Evolutionary conservation across 2,329 filamentous ascomycete genomes (phyloP), one percentile per base, ranked within the genome.

Genomic region (Emmonsiellopsis sp.): DNA sequence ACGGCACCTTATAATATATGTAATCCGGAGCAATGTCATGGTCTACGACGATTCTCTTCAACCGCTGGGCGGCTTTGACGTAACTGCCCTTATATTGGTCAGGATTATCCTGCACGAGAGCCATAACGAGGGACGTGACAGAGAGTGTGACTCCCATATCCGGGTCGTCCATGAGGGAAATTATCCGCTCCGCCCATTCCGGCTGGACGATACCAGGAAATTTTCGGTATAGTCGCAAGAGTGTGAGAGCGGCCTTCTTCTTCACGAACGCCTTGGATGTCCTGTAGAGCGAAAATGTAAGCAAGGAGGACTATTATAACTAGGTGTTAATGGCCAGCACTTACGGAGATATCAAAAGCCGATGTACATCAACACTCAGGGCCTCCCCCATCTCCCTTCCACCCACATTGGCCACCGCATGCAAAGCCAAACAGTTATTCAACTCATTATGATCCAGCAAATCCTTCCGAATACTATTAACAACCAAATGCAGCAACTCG

Each of bases 1-100:
- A 98, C 1, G 93, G 93, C n/a, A 98, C 93, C 65, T 96, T 96
- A 77, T 98, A 98, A 75, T 98, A 98, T 31, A 96, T 81, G 67
- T 98, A 98, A 67, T 97, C 93, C 53, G 83, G 81, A 0, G 88
- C 82, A 64, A 88, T 93, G 62, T 98, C 92, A 58, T 86, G 86
- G 61, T 97, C 92, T 31, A 97, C 84, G 13, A 96, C 79, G 60
- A 97, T 87, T 60, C 88, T 85, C 74, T 95, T 95, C 62, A 98
- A 71, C 53, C 90, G 80, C 57, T 88, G 87, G 0, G 92, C 92
- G 34, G 92, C 92, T 73, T 97, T 98, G 58, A 90, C 85, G 67
- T 96, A 97, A 63, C 88, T 88, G 42, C 90, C 91, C 70, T 87
- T 92, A 77, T 96, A 98, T 65, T 90, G 86, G 1, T 96, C 91